Conservation (phyloP, 2,329 filamentous ascomycete genomes). For the Boeremia lycopersici region DNA sequence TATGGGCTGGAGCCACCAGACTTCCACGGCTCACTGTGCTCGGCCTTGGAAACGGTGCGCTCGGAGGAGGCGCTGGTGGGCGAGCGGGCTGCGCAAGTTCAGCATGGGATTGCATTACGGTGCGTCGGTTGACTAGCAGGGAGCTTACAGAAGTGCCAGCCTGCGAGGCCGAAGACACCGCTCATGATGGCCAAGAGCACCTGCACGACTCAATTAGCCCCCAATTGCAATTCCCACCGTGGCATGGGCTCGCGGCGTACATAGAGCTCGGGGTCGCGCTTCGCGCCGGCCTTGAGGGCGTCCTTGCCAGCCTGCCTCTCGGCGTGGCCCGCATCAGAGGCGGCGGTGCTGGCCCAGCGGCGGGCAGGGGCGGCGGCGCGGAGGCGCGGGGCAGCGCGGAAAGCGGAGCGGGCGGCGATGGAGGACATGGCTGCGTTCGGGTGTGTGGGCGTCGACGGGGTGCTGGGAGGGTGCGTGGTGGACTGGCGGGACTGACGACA, state of each 20-base stretch:
- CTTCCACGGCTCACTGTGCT: slow-evolving; percentile 91
- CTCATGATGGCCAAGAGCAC: slow-evolving; percentile 92
- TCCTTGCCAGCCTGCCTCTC: slow-evolving; percentile 55
- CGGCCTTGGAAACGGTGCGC: slow-evolving; percentile 73
- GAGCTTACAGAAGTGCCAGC: slow-evolving; percentile 80
- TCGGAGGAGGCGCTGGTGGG: slow-evolving; percentile 88
- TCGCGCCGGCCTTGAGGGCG: slow-evolving; percentile 66
- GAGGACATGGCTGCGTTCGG: slow-evolving; percentile 50
- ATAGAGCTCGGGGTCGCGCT: slow-evolving; percentile 76
- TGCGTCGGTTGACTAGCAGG: slow-evolving; percentile 9
- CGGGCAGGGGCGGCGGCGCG: slow-evolving; percentile 43
- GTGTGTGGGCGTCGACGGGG: slow-evolving; percentile 23
- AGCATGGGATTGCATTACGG: slow-evolving; percentile 11
- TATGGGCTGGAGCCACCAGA: slow-evolving; percentile 66
- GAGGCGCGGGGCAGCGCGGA: slow-evolving; percentile 55
- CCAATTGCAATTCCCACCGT: background rate
- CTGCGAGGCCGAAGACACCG: slow-evolving; percentile 83
- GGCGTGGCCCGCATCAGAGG: slow-evolving; percentile 41
- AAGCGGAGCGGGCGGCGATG: slow-evolving; percentile 52
- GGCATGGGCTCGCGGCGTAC: slow-evolving; percentile 54
- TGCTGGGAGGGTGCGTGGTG: slow-evolving; percentile 19
- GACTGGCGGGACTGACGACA: slow-evolving; percentile 19
- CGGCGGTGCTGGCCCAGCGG: slow-evolving; percentile 44
- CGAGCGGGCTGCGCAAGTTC: slow-evolving; percentile 68
- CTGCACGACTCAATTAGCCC: slow-evolving; percentile 56